Evolutionary conservation across 1,284 basidiomycete species (phyloP), one percentile per base, ranked within the genome.

Genomic region (Volvariella volvacea): DNA sequence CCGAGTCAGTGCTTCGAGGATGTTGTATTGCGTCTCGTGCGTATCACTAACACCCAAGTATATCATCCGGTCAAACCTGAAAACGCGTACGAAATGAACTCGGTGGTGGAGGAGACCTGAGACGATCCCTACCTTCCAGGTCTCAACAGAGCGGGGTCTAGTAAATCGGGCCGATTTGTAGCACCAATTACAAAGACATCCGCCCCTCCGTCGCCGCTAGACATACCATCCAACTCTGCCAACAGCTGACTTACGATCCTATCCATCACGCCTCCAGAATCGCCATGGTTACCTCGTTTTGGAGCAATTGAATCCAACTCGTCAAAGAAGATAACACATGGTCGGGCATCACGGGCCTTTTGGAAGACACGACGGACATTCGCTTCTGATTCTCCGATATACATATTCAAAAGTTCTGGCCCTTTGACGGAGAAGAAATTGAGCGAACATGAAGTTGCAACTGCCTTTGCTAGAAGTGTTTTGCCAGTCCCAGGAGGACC

Each of bases 371-470:
- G 74, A 9, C 96, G 83, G 28, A 99, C 91, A 58, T 95, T 94
- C 28, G 93, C 90, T 63, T 99, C 96, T 4, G 93, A 96, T 70
- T 99, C 95, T 52, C 95, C 95, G 55, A 99, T 98, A 64, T 97
- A 98, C 81, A 97, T 96, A 62, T 96, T 96, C 36, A 95, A 78
- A 22, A 99, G 73, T 57, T 98, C 94, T 1, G 95, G 95, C 0
- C 95, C 95, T 61, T 98, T 97, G 58, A 99, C 87, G n/a, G 88
- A 92, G 61, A 94, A 85, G 64, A 94, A 94, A 58, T 94, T 94
- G 54, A 96, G 75, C 12, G 91, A 86, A 56, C 88, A 94, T 1
- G 91, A 91, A 0, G 91, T 93, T 4, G 93, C 93, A 22, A 96
- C 92, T 2, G 92, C 91, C 63, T 95, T 95, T 2, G 93, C 92